Conservation (phyloP, 2,329 filamentous ascomycete species). For the Dendryphion nanum region DNA sequence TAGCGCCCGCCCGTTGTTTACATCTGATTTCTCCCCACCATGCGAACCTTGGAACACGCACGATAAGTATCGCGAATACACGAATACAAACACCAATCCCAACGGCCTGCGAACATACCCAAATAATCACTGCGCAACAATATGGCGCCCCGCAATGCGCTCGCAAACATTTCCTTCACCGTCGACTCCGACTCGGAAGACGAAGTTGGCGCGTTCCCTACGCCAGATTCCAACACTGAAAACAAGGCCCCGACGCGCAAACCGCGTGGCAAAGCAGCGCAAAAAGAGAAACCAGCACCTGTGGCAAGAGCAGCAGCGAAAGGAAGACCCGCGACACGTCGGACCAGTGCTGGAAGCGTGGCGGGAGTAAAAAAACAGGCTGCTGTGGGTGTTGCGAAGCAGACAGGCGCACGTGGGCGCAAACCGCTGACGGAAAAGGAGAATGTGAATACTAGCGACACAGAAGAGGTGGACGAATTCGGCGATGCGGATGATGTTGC, state of each 20-base stretch:
- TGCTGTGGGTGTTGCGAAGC: conserved; percentile 36
- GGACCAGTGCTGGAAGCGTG: conserved; percentile 34
- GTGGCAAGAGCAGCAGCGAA: conserved; percentile 33
- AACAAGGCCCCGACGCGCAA: conserved; percentile 37
- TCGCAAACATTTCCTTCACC: conserved; percentile 38
- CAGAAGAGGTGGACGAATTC: conserved; percentile 46
- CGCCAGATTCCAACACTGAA: conserved; percentile 42
- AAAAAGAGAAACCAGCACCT: conserved; percentile 20
- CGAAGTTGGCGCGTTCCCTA: conserved; percentile 39
- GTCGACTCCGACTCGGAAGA: conserved; percentile 43
- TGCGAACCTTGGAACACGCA: no score
- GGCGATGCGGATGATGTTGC: conserved; percentile 21
- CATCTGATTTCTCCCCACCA: no score
- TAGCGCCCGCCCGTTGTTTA: no score
- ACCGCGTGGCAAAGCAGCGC: conserved; percentile 29
- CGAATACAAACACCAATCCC: no score
- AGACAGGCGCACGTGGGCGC: conserved; percentile 34
- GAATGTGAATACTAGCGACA: conserved; percentile 42
- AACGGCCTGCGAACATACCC: no score
- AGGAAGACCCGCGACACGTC: conserved; percentile 36
- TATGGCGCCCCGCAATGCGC: conserved; percentile 34
- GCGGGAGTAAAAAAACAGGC: conserved; percentile 38
- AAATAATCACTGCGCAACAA: conserved; percentile 1
- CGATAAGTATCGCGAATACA: no score
- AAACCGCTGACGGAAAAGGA: conserved; percentile 43